phyloP scores from a whole-genome alignment of 2,329 filamentous ascomycete species.

The Diatrype stigma region DNA sequence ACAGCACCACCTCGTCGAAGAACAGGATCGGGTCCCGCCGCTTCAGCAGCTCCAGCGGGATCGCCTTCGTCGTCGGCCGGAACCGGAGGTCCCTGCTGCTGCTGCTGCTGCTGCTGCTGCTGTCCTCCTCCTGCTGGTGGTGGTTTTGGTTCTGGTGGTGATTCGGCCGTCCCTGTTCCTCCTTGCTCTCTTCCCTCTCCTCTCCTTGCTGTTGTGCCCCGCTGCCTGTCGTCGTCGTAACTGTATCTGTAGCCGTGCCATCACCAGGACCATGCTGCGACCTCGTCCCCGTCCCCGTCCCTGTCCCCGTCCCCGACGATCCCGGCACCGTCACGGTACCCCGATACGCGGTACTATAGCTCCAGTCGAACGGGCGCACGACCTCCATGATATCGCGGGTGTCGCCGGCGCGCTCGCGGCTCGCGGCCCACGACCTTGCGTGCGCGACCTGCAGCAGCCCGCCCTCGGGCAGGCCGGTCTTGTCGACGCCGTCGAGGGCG shows the following conservation, averaged over 20 bases:
- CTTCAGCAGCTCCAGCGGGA: conserved; percentile 83
- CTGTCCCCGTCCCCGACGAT: conserved; percentile 4
- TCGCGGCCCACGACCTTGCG: conserved; percentile 75
- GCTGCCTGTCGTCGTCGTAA: too few species aligned
- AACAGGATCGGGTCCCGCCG: conserved; percentile 91
- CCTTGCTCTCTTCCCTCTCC: too few species aligned
- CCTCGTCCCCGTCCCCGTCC: too few species aligned
- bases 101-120: background rate
- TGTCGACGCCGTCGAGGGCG: conserved; percentile 87
- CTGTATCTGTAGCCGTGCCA: background rate
- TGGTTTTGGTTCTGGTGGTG: background rate
- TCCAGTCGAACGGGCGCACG: conserved; percentile 97
- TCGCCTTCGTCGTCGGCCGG: conserved; percentile 39
- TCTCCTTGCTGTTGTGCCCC: too few species aligned
- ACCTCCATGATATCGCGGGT: conserved; percentile 75
- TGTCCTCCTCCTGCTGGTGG: background rate
- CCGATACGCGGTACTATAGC: conserved; percentile 83
- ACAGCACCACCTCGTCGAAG: conserved; percentile 93
- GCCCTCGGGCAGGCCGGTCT: conserved; percentile 71
- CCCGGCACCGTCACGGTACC: conserved; percentile 54
- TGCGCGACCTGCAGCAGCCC: conserved; percentile 96
- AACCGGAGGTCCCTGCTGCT: conserved; percentile 5
- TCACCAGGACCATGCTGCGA: too few species aligned
- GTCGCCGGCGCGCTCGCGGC: conserved; percentile 69
- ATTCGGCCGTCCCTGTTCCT: background rate